These are phyloP conservation scores for Wickerhamiella infanticola DNA, from an alignment of 1,139 yeast genomes.

Conservation along the genomic window DNA sequence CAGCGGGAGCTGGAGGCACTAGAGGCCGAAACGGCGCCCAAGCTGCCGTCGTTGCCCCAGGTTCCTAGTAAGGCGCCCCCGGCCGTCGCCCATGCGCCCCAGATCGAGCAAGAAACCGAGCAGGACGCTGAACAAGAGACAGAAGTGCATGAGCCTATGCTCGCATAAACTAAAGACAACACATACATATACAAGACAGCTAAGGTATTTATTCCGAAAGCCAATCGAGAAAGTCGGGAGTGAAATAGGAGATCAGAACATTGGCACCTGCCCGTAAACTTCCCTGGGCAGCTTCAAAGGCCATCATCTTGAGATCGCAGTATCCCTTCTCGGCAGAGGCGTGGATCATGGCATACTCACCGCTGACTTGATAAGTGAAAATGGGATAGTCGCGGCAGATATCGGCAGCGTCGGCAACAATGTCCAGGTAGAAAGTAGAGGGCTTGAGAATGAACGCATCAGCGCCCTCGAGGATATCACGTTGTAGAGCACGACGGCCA, in stretches of 20 bases:
- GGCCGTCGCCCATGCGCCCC: neutral
- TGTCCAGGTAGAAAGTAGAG: slow-evolving; percentile 87
- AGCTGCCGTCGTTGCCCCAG: neutral
- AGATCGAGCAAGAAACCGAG: neutral
- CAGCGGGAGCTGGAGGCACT: slow-evolving; percentile 44
- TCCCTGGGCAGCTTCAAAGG: slow-evolving; percentile 85
- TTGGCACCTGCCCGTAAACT: slow-evolving; percentile 93
- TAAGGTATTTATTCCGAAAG: slow-evolving; percentile 28
- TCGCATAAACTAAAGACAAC: neutral
- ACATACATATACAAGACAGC: slow-evolving; percentile 1
- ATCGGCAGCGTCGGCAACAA: slow-evolving; percentile 74
- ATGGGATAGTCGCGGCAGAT: slow-evolving; percentile 75
- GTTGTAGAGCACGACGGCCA: slow-evolving; percentile 75
- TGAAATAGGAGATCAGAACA: slow-evolving; percentile 75
- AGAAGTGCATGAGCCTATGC: neutral
- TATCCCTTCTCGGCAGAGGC: slow-evolving; percentile 97
- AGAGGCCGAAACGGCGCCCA: slow-evolving; percentile 19
- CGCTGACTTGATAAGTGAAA: slow-evolving; percentile 93
- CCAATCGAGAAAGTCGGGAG: slow-evolving; percentile 96
- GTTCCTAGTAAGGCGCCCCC: neutral
- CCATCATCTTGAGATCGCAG: slow-evolving; percentile 75
- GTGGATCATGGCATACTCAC: slow-evolving; percentile 95
- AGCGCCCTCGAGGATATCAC: slow-evolving; percentile 87
- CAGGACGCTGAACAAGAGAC: neutral
- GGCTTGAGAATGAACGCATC: slow-evolving; percentile 95